Base-by-base conservation (phyloP, 768 basidiomycete genomes). In the Goffeauzyma gilvescens region DNA sequence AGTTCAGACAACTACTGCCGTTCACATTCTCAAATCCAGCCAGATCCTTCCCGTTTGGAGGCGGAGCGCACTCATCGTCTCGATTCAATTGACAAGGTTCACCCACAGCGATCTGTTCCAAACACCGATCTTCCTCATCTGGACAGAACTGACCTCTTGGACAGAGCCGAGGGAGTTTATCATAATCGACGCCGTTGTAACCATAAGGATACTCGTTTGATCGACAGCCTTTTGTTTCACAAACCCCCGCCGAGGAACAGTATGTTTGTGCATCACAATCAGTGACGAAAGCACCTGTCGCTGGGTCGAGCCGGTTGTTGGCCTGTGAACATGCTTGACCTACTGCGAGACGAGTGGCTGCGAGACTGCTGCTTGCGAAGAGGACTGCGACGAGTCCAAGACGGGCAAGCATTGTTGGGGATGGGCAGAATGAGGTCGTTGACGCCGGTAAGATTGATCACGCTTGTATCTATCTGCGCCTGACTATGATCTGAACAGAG, bases 21-120 rank as follows among this genome's bases (percentile, higher is more conserved):
- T 89, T 83, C 48, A 75, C 67, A 60, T 87, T 82, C 54, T 44
- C 79, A 30, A 75, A 72, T 27, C 79, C 62, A 5, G 54, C 49
- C n/a, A 65, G 55, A 23, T 63, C 72, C 43, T 62, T 62, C 52
- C 65, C 73, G 56, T 85, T 78, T 4, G 75, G 71, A 5, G 83
- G 81, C 0, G 68, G 67, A 54, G 71, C 67, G 54, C 84, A 87
- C 69, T 42, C 46, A 81, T 84, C 82, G 62, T 87, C 84, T 41
- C 84, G 75, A 57, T 86, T 80, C 46, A 87, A 72, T 62, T 87
- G 83, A 65, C 84, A 87, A 22, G 70, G 57, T 48, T 74, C 76
- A 21, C 70, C 76, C 3, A 82, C 74, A 1, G 71, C 42, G 13
- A 80, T 66, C 25, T 77, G 51, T 5, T 63, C 49, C 55, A 76